Percentiles rank a stretch among this genome's conserved stretches.
Evolutionary conservation across 345 rosid species (phyloP).

Genomic region (Bretschneidera sinensis): DNA sequence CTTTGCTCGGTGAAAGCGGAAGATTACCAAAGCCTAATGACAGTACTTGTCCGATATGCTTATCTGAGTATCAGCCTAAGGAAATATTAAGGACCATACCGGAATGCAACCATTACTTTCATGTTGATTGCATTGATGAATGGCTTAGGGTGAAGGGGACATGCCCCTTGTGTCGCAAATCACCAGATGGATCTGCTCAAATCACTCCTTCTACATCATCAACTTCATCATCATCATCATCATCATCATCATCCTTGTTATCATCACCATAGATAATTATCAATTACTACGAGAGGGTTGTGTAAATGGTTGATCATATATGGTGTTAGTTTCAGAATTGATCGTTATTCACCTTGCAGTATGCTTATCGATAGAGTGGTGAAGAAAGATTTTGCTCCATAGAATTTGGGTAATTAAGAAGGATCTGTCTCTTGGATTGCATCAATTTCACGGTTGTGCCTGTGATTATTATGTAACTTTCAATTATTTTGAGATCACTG

Average conservation of each 20-base stretch:
- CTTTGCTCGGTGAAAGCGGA: conserved; percentile 39
- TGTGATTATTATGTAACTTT: no score
- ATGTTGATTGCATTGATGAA: conserved; percentile 49
- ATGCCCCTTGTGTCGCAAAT: conserved; percentile 58
- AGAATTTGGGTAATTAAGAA: no score
- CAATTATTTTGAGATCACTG: no score
- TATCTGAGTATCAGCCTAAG: conserved; percentile 45
- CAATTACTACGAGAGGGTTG: no score
- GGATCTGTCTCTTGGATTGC: no score
- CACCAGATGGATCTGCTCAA: conserved; percentile 11
- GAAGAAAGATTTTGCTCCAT: no score
- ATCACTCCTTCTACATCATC: conserved; percentile 3
- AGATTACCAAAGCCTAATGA: conserved; percentile 45
- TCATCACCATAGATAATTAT: no score
- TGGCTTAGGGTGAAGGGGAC: conserved; percentile 55
- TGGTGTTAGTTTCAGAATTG: no score
- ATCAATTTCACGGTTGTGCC: no score
- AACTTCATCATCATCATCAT: conserved; percentile 6
- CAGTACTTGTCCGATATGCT: conserved; percentile 50
- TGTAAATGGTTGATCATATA: no score
- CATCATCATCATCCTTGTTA: not conserved
- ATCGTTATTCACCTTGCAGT: no score
- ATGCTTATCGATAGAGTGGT: no score
- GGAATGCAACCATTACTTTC: conserved; percentile 61
- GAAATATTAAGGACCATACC: conserved; percentile 55